phyloP scores from a whole-genome alignment of 768 basidiomycete species.

The Leccinum ochraceum region DNA sequence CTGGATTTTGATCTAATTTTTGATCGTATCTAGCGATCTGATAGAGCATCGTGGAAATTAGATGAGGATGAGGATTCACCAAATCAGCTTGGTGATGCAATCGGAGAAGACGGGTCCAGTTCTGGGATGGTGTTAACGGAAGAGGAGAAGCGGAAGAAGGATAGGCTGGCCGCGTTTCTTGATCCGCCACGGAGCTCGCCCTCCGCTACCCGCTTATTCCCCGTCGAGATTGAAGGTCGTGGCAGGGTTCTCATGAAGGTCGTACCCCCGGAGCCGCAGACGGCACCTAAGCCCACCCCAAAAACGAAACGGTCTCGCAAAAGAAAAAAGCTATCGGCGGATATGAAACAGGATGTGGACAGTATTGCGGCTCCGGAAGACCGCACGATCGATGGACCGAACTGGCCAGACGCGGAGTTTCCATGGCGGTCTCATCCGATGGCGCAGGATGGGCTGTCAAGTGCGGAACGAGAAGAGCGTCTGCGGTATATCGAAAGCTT shows the following conservation, averaged over 20 bases:
- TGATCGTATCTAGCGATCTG: conserved; percentile 26
- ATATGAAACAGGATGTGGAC: conserved; percentile 21
- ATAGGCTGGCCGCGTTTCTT: conserved; percentile 69
- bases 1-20: conserved; percentile 18
- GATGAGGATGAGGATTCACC: conserved; percentile 18
- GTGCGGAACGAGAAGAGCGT: conserved; percentile 59
- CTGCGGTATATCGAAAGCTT: conserved; percentile 69
- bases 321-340: conserved; percentile 47
- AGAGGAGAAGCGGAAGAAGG: conserved; percentile 66
- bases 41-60: conserved; percentile 21
- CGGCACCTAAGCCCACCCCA: conserved; percentile 29
- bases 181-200: conserved; percentile 37
- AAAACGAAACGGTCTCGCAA: conserved; percentile 48
- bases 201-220: conserved; percentile 46
- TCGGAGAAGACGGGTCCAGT: conserved; percentile 13
- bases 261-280: conserved; percentile 40
- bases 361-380: conserved; percentile 28
- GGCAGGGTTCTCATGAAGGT: conserved; percentile 72
- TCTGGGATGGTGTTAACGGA: conserved; percentile 38
- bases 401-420: conserved; percentile 80
- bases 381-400: conserved; percentile 49
- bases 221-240: conserved; percentile 65
- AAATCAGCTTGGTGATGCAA: conserved; percentile 12
- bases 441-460: conserved; percentile 51
- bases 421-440: conserved; percentile 72